Evolutionary conservation across 495 filamentous ascomycete genomes (phyloP).

Genomic region (Filosporella fistucella): DNA sequence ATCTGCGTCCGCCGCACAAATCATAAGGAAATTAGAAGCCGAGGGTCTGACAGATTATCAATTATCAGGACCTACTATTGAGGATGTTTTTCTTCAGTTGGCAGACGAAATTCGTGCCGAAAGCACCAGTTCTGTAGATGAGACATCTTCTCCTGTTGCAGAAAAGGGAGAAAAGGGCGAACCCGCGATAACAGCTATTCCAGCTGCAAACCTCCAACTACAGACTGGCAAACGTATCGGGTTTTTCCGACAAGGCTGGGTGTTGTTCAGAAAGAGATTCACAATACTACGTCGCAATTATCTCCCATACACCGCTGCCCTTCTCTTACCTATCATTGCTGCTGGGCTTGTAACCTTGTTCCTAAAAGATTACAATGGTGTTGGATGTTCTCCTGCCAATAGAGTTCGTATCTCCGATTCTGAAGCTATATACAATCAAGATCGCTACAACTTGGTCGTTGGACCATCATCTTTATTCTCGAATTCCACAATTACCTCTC

Average conservation of each 20-base stretch:
- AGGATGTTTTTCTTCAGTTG: constrained; percentile 81
- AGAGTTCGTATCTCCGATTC: constrained; percentile 32
- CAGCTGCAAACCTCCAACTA: constrained; percentile 28
- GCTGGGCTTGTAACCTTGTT: constrained; percentile 72
- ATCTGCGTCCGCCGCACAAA: constrained; percentile 55
- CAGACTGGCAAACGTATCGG: constrained; percentile 62
- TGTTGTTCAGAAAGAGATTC: constrained; percentile 71
- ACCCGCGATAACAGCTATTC: not conserved
- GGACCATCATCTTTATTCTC: constrained; percentile 55
- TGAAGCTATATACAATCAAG: constrained; percentile 31
- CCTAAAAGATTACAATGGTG: constrained; percentile 47
- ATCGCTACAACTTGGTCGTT: constrained; percentile 46
- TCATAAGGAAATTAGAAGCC: constrained; percentile 63
- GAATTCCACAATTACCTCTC: constrained; percentile 30
- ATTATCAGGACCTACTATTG: constrained; percentile 79
- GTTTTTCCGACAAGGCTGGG: constrained; percentile 59
- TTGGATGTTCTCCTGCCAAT: constrained; percentile 53
- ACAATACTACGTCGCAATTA: constrained; percentile 73
- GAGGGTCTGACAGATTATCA: constrained; percentile 64
- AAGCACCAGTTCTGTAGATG: constrained; percentile 13
- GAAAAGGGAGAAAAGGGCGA: constrained; percentile 8
- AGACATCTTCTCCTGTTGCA: not conserved
- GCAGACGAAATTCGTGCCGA: constrained; percentile 60
- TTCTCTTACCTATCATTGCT: constrained; percentile 70
- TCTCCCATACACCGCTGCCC: constrained; percentile 65